These are phyloP conservation scores for Daldinia vernicosa DNA, from an alignment of 495 filamentous ascomycete genomes.

Conservation along the genomic window DNA sequence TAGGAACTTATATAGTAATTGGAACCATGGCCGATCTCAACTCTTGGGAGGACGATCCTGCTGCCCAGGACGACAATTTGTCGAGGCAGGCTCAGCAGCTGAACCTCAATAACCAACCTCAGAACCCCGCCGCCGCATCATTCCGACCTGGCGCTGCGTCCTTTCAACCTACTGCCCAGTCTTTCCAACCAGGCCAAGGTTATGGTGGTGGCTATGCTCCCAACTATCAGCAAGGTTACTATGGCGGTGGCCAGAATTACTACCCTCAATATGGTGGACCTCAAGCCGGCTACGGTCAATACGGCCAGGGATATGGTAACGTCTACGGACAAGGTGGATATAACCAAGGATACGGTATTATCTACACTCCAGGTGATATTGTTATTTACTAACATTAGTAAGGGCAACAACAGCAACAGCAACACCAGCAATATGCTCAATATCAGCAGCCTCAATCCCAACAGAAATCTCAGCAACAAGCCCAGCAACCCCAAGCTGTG, in stretches of 20 bases:
- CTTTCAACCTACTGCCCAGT: constrained; percentile 80
- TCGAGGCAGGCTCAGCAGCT: constrained; percentile 81
- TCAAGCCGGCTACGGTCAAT: constrained; percentile 60
- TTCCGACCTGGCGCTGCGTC: constrained; percentile 81
- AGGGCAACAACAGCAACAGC: constrained; percentile 51
- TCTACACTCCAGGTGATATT: neutral
- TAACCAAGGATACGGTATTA: constrained; percentile 68
- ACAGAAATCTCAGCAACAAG: constrained; percentile 63
- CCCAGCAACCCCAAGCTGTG: constrained; percentile 56
- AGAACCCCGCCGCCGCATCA: constrained; percentile 50
- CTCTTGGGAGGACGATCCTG: constrained; percentile 95
- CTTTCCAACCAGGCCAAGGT: constrained; percentile 80
- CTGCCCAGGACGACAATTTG: constrained; percentile 85
- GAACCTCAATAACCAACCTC: constrained; percentile 68
- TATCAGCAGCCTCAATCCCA: constrained; percentile 64
- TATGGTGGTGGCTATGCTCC: constrained; percentile 59
- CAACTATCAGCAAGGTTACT: constrained; percentile 60
- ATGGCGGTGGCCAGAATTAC: constrained; percentile 56
- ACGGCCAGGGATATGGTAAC: constrained; percentile 62
- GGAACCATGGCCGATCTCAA: constrained; percentile 84
- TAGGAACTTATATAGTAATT: constrained; percentile 2
- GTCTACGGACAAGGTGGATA: constrained; percentile 62
- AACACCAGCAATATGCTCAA: constrained; percentile 55
- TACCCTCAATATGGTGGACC: constrained; percentile 66
- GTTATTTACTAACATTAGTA: constrained; percentile 40